These are phyloP conservation scores for Diaporthe helianthi DNA, from an alignment of 2,329 filamentous ascomycete species.

Conservation along the genomic window DNA sequence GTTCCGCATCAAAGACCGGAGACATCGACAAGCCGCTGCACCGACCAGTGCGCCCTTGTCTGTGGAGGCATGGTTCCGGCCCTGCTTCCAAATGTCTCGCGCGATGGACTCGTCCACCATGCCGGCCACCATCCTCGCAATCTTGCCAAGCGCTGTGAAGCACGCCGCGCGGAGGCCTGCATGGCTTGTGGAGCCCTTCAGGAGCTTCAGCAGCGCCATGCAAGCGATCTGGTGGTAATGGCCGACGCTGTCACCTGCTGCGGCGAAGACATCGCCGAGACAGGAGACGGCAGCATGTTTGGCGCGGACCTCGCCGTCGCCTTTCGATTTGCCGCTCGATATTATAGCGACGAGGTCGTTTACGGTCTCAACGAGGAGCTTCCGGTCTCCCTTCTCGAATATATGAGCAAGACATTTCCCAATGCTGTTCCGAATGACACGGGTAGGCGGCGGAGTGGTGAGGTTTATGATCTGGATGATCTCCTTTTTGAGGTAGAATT, in stretches of 20 bases:
- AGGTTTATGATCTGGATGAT: constrained; percentile 92
- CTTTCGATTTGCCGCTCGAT: constrained; percentile 74
- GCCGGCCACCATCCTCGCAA: constrained; percentile 75
- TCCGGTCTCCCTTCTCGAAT: constrained; percentile 85
- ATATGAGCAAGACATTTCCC: constrained; percentile 85
- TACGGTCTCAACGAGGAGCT: constrained; percentile 91
- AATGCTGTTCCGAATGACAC: constrained; percentile 88
- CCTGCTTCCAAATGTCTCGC: constrained; percentile 94
- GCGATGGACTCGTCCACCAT: constrained; percentile 85
- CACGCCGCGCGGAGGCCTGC: constrained; percentile 82
- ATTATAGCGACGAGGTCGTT: constrained; percentile 83
- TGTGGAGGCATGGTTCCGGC: constrained; percentile 73
- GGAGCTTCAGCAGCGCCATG: constrained; percentile 74
- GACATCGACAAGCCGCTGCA: constrained; percentile 77
- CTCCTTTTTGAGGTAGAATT: constrained; percentile 92
- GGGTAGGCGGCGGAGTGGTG: constrained; percentile 78
- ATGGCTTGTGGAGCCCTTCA: constrained; percentile 81
- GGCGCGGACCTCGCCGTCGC: constrained; percentile 76
- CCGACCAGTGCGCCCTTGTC: constrained; percentile 89
- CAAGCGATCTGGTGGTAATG: constrained; percentile 79
- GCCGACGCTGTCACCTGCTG: constrained; percentile 93
- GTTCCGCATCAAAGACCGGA: constrained; percentile 74
- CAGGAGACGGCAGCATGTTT: constrained; percentile 90
- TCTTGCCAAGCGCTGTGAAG: constrained; percentile 77
- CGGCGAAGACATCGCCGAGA: constrained; percentile 85